phyloP scores from a whole-genome alignment of 2,329 filamentous ascomycete genomes.

The Penicillium janthinellum region DNA sequence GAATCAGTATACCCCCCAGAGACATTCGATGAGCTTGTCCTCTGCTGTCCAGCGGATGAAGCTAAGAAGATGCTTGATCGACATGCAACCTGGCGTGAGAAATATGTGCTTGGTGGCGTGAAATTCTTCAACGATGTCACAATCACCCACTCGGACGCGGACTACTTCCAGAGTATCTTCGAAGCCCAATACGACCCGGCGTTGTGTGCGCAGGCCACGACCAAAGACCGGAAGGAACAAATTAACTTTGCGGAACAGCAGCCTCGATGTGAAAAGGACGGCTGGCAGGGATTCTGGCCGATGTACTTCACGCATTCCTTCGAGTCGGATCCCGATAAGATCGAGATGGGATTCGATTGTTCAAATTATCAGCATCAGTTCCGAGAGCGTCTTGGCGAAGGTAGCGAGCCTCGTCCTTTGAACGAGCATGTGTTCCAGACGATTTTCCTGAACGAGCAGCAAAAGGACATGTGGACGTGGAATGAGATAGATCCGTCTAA shows the following conservation, averaged over 20 bases:
- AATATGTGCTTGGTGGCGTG: slow-evolving; percentile 68
- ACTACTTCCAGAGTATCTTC: slow-evolving; percentile 62
- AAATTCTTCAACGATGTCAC: slow-evolving; percentile 66
- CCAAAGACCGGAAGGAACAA: slow-evolving; percentile 49
- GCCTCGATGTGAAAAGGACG: slow-evolving; percentile 35
- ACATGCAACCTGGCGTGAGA: slow-evolving; percentile 62
- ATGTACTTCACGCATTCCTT: slow-evolving; percentile 66
- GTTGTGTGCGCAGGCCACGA: slow-evolving; percentile 51
- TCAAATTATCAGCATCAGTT: slow-evolving; percentile 76
- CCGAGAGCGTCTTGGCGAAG: slow-evolving; percentile 43
- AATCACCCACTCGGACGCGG: slow-evolving; percentile 60
- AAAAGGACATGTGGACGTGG: slow-evolving; percentile 60
- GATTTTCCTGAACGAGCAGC: slow-evolving; percentile 61
- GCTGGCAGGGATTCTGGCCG: slow-evolving; percentile 53
- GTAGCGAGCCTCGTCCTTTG: slow-evolving; percentile 41
- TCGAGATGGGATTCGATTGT: slow-evolving; percentile 70
- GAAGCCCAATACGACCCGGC: slow-evolving; percentile 56
- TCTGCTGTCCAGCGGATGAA: slow-evolving; percentile 59
- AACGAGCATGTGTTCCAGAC: slow-evolving; percentile 70
- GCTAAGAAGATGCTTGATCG: slow-evolving; percentile 56
- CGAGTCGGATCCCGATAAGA: slow-evolving; percentile 54
- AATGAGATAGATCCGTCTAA: slow-evolving; percentile 59
- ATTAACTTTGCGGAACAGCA: slow-evolving; percentile 51
- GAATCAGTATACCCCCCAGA: slow-evolving; percentile 39
- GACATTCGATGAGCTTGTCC: slow-evolving; percentile 60